phyloP scores from a whole-genome alignment of 1,139 yeast genomes.

The Debaryomycetaceae sp. region DNA sequence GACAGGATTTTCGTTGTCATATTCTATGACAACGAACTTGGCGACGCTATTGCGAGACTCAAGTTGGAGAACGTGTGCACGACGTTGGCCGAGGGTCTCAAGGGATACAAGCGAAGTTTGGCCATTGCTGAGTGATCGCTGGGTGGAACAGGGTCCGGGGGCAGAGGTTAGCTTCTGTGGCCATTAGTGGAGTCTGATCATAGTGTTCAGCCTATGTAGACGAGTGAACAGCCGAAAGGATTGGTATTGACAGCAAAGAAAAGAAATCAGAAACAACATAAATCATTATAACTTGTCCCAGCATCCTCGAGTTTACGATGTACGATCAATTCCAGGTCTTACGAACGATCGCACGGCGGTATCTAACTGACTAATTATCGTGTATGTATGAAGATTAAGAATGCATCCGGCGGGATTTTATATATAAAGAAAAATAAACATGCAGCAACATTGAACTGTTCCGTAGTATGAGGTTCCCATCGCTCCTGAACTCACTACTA shows the following conservation, averaged over 20 bases:
- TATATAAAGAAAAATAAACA: not conserved
- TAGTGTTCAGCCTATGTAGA: no score
- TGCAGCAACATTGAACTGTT: not conserved
- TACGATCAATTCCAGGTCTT: not conserved
- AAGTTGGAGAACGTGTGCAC: slow-evolving; percentile 34
- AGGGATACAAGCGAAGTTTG: slow-evolving; percentile 18
- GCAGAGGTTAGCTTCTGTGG: no score
- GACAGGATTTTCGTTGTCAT: slow-evolving; percentile 21
- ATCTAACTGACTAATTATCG: not conserved
- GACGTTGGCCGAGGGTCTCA: slow-evolving; percentile 31
- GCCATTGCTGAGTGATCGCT: not conserved
- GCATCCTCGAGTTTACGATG: not conserved
- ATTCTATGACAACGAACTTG: slow-evolving; percentile 31
- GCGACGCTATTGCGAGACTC: slow-evolving; percentile 42
- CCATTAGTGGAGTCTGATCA: no score
- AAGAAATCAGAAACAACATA: not conserved
- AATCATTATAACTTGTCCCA: not conserved
- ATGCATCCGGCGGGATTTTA: not conserved
- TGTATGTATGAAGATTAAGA: not conserved
- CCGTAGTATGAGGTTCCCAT: not conserved
- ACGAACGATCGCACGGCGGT: not conserved
- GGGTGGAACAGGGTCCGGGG: no score
- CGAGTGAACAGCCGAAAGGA: no score
- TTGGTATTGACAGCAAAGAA: not conserved
- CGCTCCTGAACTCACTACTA: not conserved